phyloP scores from a whole-genome alignment of 225 moss, liverwort and hornwort genomes.

The Ulota crispa region DNA sequence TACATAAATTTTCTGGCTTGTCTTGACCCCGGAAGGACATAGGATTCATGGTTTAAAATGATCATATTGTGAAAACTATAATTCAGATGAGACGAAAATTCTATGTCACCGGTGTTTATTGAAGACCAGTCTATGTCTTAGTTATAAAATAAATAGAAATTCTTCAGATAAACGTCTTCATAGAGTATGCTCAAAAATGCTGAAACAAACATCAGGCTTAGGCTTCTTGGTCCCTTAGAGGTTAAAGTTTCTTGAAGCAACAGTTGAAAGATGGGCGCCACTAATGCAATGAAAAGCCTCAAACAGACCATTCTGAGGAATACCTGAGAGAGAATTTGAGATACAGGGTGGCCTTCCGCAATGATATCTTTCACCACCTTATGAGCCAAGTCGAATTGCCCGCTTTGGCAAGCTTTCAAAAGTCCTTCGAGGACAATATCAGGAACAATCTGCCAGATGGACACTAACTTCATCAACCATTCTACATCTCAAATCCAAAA shows the following conservation, averaged over 20 bases:
- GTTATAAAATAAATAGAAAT: background rate
- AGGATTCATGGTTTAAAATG: background rate
- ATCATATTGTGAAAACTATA: background rate
- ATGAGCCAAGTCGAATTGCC: conserved; percentile 84
- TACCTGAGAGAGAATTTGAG: conserved; percentile 88
- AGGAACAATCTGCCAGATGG: conserved; percentile 71
- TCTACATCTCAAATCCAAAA: background rate
- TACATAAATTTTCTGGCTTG: background rate
- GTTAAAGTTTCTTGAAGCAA: background rate
- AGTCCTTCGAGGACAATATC: conserved; percentile 63
- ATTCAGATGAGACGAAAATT: background rate
- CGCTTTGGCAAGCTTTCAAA: conserved; percentile 78
- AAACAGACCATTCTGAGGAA: background rate
- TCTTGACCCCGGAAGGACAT: background rate
- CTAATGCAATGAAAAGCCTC: background rate
- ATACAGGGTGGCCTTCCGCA: conserved; percentile 83
- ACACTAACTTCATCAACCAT: conserved; percentile 5
- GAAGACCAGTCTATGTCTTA: background rate
- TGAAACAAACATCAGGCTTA: background rate
- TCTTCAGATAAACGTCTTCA: background rate
- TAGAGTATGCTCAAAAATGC: background rate
- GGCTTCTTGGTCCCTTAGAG: background rate
- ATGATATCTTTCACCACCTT: conserved; percentile 78
- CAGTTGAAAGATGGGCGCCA: background rate
- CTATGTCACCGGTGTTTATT: background rate